Evolutionary conservation across 345 rosid species (phyloP).

Genomic region (Ceriops tagal): DNA sequence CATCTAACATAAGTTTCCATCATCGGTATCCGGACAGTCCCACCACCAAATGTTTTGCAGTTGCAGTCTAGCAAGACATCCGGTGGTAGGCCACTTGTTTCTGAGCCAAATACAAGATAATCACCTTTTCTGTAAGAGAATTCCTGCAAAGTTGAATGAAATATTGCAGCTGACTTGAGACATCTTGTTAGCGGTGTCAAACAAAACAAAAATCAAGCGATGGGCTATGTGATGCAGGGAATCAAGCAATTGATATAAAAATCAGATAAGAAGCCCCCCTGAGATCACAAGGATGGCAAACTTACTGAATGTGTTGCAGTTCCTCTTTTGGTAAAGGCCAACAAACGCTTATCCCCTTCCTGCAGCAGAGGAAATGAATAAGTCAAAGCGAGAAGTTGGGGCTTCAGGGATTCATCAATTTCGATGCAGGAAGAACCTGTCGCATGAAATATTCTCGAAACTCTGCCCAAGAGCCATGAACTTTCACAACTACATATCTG

Average conservation of each 20-base stretch:
- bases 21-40: constrained; percentile 84
- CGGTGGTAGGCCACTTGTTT: constrained; percentile 81
- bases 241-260: too few relatives aligned
- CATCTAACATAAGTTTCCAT: constrained; percentile 89
- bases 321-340: constrained; percentile 92
- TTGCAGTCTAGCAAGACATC: constrained; percentile 74
- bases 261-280: neutral
- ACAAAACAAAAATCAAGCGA: too few relatives aligned
- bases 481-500: constrained; percentile 79
- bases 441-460: constrained; percentile 67
- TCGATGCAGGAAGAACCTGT: constrained; percentile 49
- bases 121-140: constrained; percentile 73
- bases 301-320: constrained; percentile 69
- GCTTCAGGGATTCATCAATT: neutral
- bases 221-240: too few relatives aligned
- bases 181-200: too few relatives aligned
- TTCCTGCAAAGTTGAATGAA: constrained; percentile 45
- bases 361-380: constrained; percentile 20
- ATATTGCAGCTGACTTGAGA: neutral
- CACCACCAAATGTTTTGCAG: constrained; percentile 55
- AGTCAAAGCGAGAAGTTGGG: constrained; percentile 4
- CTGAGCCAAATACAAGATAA: constrained; percentile 85
- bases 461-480: constrained; percentile 75
- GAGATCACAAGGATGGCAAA: constrained; percentile 16
- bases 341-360: constrained; percentile 84